Evolutionary conservation across 768 basidiomycete species (phyloP).

Genomic region (Kwoniella bestiolae): DNA sequence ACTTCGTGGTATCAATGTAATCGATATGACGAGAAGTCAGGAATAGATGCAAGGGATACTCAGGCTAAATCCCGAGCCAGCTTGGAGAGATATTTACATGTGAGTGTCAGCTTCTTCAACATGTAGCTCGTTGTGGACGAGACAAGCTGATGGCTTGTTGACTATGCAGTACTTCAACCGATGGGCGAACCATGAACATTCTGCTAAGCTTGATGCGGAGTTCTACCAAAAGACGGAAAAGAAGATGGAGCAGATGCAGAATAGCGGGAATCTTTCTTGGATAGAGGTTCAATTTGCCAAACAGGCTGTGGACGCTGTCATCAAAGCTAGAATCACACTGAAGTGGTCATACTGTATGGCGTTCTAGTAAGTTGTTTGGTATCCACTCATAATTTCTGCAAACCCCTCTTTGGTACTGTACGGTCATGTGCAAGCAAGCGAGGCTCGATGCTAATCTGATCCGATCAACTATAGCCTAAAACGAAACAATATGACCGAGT

Average conservation of each 20-base stretch:
- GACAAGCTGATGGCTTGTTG: not conserved
- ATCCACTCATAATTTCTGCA: not conserved
- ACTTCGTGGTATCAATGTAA: slow-evolving; percentile 99
- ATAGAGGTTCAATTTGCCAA: slow-evolving; percentile 99
- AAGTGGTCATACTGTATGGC: slow-evolving; percentile 99
- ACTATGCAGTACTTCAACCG: slow-evolving; percentile 91
- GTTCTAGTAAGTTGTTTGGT: slow-evolving; percentile 68
- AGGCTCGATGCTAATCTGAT: not conserved
- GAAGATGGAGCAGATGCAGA: slow-evolving; percentile 99
- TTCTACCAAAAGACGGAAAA: slow-evolving; percentile 95
- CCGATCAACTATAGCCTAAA: slow-evolving; percentile 61
- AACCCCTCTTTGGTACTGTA: no score
- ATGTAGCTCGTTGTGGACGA: no score
- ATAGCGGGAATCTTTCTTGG: slow-evolving; percentile 89
- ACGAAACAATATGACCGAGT: slow-evolving; percentile 85
- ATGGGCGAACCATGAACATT: slow-evolving; percentile 99
- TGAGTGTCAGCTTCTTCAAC: no score
- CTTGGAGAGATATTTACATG: slow-evolving; percentile 93
- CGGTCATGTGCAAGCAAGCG: no score
- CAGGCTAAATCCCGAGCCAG: slow-evolving; percentile 88
- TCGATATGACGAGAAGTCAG: slow-evolving; percentile 87
- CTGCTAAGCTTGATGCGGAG: slow-evolving; percentile 92
- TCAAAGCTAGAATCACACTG: slow-evolving; percentile 85
- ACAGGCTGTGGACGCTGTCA: slow-evolving; percentile 93
- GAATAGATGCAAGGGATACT: slow-evolving; percentile 84